These are phyloP conservation scores for Thermoascus crustaceus DNA, from an alignment of 2,329 filamentous ascomycete genomes.

Conservation along the genomic window DNA sequence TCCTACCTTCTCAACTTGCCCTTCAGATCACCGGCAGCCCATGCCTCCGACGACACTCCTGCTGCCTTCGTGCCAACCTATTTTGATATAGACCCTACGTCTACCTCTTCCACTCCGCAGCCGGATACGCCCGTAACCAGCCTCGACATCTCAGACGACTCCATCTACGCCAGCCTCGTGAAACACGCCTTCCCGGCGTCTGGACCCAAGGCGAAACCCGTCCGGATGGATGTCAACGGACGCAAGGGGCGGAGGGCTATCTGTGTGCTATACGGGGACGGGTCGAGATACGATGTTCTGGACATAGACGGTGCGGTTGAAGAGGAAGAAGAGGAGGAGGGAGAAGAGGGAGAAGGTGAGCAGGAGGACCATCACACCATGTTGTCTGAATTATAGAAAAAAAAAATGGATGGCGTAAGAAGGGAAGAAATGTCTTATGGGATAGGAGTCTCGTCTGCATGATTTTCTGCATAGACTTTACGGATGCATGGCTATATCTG, in stretches of 20 bases:
- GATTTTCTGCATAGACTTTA: too few relatives aligned
- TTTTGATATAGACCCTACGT: conserved; percentile 8
- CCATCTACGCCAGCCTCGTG: conserved; percentile 19
- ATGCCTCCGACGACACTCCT: conserved; percentile 5
- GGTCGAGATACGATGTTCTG: conserved; percentile 47
- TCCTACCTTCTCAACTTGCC: conserved; percentile 28
- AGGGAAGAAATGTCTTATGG: too few relatives aligned
- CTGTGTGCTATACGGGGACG: conserved; percentile 47
- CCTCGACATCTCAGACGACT: conserved; percentile 16
- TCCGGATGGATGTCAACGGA: conserved; percentile 48
- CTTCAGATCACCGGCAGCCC: conserved; percentile 15
- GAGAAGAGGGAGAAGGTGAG: conserved; percentile 16
- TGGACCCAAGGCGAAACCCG: conserved; percentile 39
- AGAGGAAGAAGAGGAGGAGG: conserved; percentile 21
- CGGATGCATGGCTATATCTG: too few relatives aligned
- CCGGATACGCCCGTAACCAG: conserved; percentile 8
- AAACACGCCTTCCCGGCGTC: conserved; percentile 40
- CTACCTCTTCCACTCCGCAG: conserved; percentile 8
- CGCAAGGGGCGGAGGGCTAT: conserved; percentile 45
- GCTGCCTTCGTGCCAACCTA: conserved; percentile 15
- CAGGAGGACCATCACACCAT: conserved; percentile 10
- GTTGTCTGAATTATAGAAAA: conserved; percentile 1
- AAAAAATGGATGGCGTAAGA: too few relatives aligned
- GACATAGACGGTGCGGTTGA: conserved; percentile 44
- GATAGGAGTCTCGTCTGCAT: too few relatives aligned